Conservation (phyloP, 2,329 filamentous ascomycete species). For the Cordyceps farinosa region DNA sequence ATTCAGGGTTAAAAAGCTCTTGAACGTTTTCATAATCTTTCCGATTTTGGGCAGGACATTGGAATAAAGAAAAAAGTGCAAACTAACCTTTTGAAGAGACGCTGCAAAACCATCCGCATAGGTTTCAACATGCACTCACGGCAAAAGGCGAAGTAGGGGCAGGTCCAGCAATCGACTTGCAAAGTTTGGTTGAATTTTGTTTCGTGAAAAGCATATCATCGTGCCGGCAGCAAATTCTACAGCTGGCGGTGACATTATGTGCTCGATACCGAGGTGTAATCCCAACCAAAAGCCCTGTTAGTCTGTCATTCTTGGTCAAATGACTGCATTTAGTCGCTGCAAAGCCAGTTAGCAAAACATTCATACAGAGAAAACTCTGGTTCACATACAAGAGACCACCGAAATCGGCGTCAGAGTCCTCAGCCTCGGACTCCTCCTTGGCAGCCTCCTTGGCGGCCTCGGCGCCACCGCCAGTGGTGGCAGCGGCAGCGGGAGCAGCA, state of each 20-base stretch:
- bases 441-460: slow-evolving; percentile 60
- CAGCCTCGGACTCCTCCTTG: slow-evolving; percentile 66
- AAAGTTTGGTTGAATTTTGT: slow-evolving; percentile 25
- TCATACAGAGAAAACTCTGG: neutral
- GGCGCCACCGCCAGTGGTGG: slow-evolving; percentile 48
- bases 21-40: slow-evolving; percentile 56
- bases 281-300: slow-evolving; percentile 42
- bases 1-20: slow-evolving; percentile 69
- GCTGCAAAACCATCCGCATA: neutral
- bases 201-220: slow-evolving; percentile 31
- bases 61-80: slow-evolving; percentile 19
- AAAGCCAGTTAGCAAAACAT: slow-evolving; percentile 36
- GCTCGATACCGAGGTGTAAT: slow-evolving; percentile 40
- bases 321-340: slow-evolving; percentile 49
- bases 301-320: slow-evolving; percentile 35
- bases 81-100: slow-evolving; percentile 44
- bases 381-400: slow-evolving; percentile 69
- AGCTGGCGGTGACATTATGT: slow-evolving; percentile 47
- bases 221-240: slow-evolving; percentile 32
- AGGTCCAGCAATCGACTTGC: slow-evolving; percentile 12
- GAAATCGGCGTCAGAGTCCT: slow-evolving; percentile 63
- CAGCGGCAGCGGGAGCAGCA: slow-evolving; percentile 67
- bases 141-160: slow-evolving; percentile 7
- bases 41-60: slow-evolving; percentile 28
- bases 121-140: slow-evolving; percentile 15